A percentile compares a stretch with the other conserved stretches of the same genome.
phyloP scores from a whole-genome alignment of 2,329 filamentous ascomycete species.

The Beauveria caledonica region DNA sequence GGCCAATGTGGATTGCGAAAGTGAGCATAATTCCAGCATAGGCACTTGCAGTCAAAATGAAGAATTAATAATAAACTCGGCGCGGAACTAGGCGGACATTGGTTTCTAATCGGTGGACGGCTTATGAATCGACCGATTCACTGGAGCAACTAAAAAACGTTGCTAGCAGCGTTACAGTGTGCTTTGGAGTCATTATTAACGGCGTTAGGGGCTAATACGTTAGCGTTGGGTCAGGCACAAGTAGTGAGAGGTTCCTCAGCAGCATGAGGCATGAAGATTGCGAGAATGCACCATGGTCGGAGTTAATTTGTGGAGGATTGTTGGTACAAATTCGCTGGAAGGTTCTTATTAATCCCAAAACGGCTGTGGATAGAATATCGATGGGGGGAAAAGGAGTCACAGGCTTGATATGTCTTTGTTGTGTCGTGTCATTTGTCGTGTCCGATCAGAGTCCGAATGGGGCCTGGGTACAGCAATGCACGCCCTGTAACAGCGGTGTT shows the following conservation, averaged over 20 bases:
- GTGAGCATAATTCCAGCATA: background rate
- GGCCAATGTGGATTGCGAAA: background rate
- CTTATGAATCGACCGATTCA: constrained; percentile 1
- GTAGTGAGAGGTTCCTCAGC: background rate
- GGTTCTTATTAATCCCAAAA: too few relatives aligned
- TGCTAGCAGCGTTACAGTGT: background rate
- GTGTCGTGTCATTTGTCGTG: background rate
- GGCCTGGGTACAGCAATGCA: background rate
- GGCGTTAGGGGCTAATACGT: constrained; percentile 1
- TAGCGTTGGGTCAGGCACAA: background rate
- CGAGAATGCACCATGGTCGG: background rate
- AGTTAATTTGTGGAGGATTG: background rate
- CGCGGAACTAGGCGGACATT: constrained; percentile 3
- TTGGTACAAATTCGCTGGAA: too few relatives aligned
- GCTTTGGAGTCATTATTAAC: background rate
- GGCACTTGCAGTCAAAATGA: background rate
- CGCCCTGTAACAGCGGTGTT: background rate
- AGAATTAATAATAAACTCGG: background rate
- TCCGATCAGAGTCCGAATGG: background rate
- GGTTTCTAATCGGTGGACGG: constrained; percentile 3
- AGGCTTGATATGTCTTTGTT: background rate
- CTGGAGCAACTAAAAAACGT: background rate
- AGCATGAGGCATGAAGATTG: background rate
- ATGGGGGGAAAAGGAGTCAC: background rate
- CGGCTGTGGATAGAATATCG: too few relatives aligned